A percentile compares a stretch with the other conserved stretches of the same genome.
Conservation (phyloP, 2,329 filamentous ascomycete genomes). For the Karstenula rhodostoma region DNA sequence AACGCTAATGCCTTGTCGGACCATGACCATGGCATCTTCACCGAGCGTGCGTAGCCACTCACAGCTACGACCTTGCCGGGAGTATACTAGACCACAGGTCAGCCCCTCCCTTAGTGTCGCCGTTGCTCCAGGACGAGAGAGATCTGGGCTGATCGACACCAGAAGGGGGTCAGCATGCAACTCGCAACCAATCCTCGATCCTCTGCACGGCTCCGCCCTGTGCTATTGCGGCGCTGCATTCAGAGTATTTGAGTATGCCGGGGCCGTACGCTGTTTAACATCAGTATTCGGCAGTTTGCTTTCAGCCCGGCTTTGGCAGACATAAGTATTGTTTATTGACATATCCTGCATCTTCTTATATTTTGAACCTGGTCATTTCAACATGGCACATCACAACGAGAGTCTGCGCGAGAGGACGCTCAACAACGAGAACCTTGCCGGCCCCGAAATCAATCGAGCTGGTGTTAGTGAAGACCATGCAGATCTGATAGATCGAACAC, state of each 20-base stretch:
- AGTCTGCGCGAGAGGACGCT: constrained; percentile 20
- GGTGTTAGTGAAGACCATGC: constrained; percentile 22
- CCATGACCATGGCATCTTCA: constrained; percentile 14
- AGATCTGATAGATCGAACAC: constrained; percentile 19
- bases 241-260: constrained; percentile 24
- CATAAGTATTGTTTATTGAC: neutral
- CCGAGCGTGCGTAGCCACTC: constrained; percentile 7
- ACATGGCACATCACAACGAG: constrained; percentile 24
- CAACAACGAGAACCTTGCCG: constrained; percentile 26
- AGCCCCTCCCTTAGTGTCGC: constrained; percentile 19
- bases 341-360: neutral
- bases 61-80: constrained; percentile 14
- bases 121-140: constrained; percentile 13
- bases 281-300: neutral
- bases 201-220: constrained; percentile 21
- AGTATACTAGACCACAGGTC: constrained; percentile 18
- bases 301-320: neutral
- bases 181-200: constrained; percentile 9
- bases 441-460: constrained; percentile 9
- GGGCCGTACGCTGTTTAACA: neutral
- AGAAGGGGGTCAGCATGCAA: constrained; percentile 12
- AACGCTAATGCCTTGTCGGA: constrained; percentile 11
- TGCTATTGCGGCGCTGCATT: constrained; percentile 20
- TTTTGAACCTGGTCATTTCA: neutral
- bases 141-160: constrained; percentile 15